Conservation (phyloP, 371 early-diverging fungal species). For the Enterocytospora artemiae region DNA sequence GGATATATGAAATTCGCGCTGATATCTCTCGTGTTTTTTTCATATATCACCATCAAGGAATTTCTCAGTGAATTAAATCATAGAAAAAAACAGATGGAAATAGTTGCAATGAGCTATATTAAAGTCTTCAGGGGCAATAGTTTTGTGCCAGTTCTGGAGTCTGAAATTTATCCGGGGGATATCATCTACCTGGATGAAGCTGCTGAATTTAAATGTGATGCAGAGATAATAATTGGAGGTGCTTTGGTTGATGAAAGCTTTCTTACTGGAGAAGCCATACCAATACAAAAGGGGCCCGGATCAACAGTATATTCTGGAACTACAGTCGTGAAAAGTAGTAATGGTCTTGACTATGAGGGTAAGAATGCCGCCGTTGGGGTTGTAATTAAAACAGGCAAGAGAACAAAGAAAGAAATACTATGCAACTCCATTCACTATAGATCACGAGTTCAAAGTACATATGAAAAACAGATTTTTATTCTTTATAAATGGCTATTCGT, state of each 20-base stretch:
- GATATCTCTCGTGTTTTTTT: too few species aligned
- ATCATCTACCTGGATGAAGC: constrained; percentile 36
- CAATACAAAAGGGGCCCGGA: constrained; percentile 65
- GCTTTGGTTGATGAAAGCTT: constrained; percentile 93
- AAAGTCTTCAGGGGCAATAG: constrained; percentile 32
- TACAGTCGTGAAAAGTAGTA: constrained; percentile 30
- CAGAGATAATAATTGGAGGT: constrained; percentile 80
- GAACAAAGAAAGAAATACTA: constrained; percentile 82
- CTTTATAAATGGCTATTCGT: neutral
- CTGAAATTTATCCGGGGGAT: constrained; percentile 51
- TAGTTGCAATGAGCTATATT: constrained; percentile 15
- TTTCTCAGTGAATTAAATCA: too few species aligned
- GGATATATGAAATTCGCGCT: too few species aligned
- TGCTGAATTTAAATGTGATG: constrained; percentile 74
- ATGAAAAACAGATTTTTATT: constrained; percentile 70
- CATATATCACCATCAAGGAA: too few species aligned
- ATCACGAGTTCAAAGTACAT: constrained; percentile 76
- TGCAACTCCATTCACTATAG: constrained; percentile 85
- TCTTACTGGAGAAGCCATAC: constrained; percentile 89
- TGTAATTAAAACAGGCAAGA: constrained; percentile 83
- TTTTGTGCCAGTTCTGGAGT: constrained; percentile 16
- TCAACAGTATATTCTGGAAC: constrained; percentile 42
- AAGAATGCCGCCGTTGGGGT: constrained; percentile 69
- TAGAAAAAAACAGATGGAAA: neutral
- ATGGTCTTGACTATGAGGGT: too few species aligned